Conservation (phyloP, 75 land plant species). For the Pseudotsuga menziesii region DNA sequence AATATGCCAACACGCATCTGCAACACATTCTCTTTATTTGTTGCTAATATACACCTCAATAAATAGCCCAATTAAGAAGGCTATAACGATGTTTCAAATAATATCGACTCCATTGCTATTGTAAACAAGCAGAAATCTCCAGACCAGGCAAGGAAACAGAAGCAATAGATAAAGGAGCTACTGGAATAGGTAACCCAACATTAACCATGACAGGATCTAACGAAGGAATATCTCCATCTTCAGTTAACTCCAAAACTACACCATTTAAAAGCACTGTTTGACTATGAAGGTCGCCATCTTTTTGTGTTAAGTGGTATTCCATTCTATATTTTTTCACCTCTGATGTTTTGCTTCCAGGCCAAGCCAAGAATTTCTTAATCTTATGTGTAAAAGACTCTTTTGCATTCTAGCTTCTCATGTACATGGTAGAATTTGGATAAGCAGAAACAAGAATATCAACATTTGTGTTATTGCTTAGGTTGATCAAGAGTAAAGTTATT, state of each 20-base stretch:
- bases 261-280: conserved; percentile 62
- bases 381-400: not conserved
- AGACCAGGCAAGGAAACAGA: conserved; percentile 50
- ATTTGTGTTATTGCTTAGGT: conserved; percentile 41
- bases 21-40: not conserved
- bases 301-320: conserved; percentile 51
- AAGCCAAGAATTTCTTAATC: conserved; percentile 29
- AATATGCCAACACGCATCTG: too few relatives aligned
- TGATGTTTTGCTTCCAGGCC: conserved; percentile 18
- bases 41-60: not conserved
- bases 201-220: conserved; percentile 21
- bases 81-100: not conserved
- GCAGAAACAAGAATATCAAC: conserved; percentile 24
- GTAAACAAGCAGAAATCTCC: conserved; percentile 27
- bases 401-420: not conserved
- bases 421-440: conserved; percentile 5
- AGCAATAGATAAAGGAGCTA: conserved; percentile 55
- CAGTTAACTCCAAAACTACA: conserved; percentile 20
- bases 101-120: not conserved
- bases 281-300: conserved; percentile 38
- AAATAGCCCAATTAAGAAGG: not conserved
- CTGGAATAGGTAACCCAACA: conserved; percentile 26
- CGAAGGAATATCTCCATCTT: conserved; percentile 31
- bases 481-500: conserved; percentile 58
- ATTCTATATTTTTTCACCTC: not conserved